These are phyloP conservation scores for Colletotrichum somersetense DNA, from an alignment of 2,329 filamentous ascomycete genomes.

Conservation along the genomic window DNA sequence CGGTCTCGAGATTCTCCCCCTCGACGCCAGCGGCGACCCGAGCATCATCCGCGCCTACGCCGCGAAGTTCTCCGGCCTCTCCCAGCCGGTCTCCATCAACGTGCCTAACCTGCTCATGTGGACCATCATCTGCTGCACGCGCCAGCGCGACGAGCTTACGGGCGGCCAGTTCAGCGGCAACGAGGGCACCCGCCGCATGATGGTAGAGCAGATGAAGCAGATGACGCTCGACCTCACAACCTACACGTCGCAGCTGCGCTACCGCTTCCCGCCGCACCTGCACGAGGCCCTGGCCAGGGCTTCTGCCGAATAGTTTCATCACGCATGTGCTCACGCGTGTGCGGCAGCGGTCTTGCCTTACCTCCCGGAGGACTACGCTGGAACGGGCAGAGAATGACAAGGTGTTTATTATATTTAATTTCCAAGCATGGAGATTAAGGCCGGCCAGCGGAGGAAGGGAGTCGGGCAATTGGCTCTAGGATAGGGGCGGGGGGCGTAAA, in stretches of 20 bases:
- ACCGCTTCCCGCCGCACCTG: slow-evolving; percentile 86
- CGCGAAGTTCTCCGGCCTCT: slow-evolving; percentile 82
- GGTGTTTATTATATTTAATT: slow-evolving; percentile 1
- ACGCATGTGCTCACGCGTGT: not conserved
- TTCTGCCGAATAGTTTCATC: slow-evolving; percentile 70
- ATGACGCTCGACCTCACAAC: slow-evolving; percentile 92
- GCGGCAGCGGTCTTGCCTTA: not conserved
- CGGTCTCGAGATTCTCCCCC: slow-evolving; percentile 81
- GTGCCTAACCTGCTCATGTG: slow-evolving; percentile 93
- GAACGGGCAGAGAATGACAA: not conserved
- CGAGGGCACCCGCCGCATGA: slow-evolving; percentile 71
- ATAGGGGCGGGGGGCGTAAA: slow-evolving; percentile 9
- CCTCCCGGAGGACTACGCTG: not conserved
- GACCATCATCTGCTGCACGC: slow-evolving; percentile 88
- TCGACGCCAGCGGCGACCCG: slow-evolving; percentile 80
- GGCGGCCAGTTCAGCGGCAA: slow-evolving; percentile 81
- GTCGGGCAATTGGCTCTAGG: not conserved
- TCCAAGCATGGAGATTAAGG: not conserved
- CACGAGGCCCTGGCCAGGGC: slow-evolving; percentile 90
- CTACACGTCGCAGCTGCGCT: slow-evolving; percentile 92
- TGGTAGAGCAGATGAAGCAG: slow-evolving; percentile 79
- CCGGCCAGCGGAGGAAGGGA: not conserved
- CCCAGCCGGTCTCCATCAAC: slow-evolving; percentile 86
- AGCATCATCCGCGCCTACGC: slow-evolving; percentile 83
- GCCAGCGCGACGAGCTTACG: slow-evolving; percentile 79